These are phyloP conservation scores for Melaleuca alternifolia DNA, from an alignment of 345 rosid genomes.

Conservation along the genomic window DNA sequence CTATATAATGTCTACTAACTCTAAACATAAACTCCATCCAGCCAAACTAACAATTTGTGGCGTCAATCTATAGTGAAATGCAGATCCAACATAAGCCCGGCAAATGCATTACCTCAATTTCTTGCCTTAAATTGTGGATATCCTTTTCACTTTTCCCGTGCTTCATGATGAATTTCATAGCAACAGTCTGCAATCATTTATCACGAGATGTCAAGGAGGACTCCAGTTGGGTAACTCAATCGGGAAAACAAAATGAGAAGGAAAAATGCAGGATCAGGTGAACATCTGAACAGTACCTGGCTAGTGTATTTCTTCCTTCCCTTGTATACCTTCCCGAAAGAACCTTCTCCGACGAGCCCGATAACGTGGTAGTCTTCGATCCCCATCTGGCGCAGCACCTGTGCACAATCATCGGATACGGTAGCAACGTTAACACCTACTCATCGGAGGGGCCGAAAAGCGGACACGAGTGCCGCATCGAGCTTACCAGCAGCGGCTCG, in stretches of 20 bases:
- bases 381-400: slow-evolving; percentile 33
- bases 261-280: not conserved
- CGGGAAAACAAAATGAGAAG: not conserved
- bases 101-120: slow-evolving; percentile 59
- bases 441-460: not conserved
- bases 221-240: not conserved
- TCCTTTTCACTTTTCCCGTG: slow-evolving; percentile 94
- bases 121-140: slow-evolving; percentile 80
- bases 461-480: not conserved
- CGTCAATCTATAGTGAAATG: not conserved
- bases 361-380: slow-evolving; percentile 86
- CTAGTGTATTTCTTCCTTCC: slow-evolving; percentile 84
- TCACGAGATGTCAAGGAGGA: not conserved
- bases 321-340: slow-evolving; percentile 89
- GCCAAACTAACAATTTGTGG: not conserved
- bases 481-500: not conserved
- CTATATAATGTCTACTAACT: not conserved
- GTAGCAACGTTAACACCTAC: not conserved
- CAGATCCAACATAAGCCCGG: not conserved
- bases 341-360: slow-evolving; percentile 97
- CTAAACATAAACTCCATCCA: not conserved
- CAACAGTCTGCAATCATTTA: slow-evolving; percentile 55
- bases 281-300: slow-evolving; percentile 37
- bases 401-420: not conserved
- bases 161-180: slow-evolving; percentile 94